Evolutionary conservation across 106 monocot genomes (phyloP).

Genomic region (Platanthera guangdongensis): DNA sequence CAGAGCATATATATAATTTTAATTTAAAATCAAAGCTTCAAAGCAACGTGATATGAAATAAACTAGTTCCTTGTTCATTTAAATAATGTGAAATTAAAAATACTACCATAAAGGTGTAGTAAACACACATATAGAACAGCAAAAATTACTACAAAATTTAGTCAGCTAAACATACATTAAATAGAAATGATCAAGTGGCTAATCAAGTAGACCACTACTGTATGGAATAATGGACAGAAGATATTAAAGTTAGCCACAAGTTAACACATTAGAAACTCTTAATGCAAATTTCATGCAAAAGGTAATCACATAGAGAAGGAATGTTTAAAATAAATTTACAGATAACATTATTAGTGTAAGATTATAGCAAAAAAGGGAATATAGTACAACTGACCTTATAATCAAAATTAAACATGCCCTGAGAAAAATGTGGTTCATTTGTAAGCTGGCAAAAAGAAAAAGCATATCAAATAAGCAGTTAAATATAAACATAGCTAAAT

Average conservation of each 20-base stretch:
- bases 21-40: too few species aligned
- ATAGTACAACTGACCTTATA: conserved; percentile 66
- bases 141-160: background rate
- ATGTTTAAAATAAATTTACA: background rate
- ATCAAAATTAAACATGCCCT: conserved; percentile 99
- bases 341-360: background rate
- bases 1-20: too few species aligned
- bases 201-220: background rate
- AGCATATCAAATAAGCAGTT: background rate
- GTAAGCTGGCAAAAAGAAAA: conserved; percentile 59
- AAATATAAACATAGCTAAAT: background rate
- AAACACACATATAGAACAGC: background rate
- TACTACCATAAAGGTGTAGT: background rate
- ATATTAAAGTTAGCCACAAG: background rate
- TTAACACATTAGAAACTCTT: background rate
- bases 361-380: background rate
- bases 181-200: background rate
- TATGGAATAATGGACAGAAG: background rate
- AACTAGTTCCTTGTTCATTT: too few species aligned
- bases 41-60: too few species aligned
- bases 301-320: background rate
- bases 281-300: background rate
- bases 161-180: background rate
- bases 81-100: background rate
- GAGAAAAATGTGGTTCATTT: conserved; percentile 94